Evolutionary conservation across 352 stramenopile genomes (phyloP).

Genomic region (Globisporangium lucens): DNA sequence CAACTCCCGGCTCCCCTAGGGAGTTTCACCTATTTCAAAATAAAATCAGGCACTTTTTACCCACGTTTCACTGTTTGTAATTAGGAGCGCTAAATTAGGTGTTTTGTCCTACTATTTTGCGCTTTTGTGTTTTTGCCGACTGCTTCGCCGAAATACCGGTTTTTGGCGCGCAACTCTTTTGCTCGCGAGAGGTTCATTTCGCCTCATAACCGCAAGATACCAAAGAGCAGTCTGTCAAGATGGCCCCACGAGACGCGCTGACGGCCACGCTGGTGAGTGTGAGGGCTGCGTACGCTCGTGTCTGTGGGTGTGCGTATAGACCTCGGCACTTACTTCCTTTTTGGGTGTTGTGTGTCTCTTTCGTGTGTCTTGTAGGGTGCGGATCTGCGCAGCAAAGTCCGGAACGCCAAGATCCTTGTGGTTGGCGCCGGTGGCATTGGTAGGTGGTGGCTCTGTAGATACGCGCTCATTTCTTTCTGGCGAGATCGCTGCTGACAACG

Average conservation of each 20-base stretch:
- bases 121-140: no score
- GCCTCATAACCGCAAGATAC: background rate
- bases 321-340: background rate
- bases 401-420: conserved; percentile 91
- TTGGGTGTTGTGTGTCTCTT: background rate
- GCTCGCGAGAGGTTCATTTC: background rate
- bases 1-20: background rate
- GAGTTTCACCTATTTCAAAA: background rate
- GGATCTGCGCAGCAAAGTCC: conserved; percentile 66
- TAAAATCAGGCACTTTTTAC: background rate
- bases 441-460: conserved; percentile 12
- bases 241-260: conserved; percentile 22
- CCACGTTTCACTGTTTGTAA: background rate
- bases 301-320: no score
- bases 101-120: background rate
- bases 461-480: background rate
- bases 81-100: background rate
- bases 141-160: no score
- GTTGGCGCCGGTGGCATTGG: conserved; percentile 98
- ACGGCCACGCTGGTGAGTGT: conserved; percentile 49
- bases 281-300: background rate
- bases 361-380: conserved; percentile 32
- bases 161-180: background rate
- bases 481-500: background rate
- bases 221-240: conserved; percentile 11